Base-by-base conservation (phyloP, 2,329 filamentous ascomycete genomes). In the Albophoma yamanashiensis region DNA sequence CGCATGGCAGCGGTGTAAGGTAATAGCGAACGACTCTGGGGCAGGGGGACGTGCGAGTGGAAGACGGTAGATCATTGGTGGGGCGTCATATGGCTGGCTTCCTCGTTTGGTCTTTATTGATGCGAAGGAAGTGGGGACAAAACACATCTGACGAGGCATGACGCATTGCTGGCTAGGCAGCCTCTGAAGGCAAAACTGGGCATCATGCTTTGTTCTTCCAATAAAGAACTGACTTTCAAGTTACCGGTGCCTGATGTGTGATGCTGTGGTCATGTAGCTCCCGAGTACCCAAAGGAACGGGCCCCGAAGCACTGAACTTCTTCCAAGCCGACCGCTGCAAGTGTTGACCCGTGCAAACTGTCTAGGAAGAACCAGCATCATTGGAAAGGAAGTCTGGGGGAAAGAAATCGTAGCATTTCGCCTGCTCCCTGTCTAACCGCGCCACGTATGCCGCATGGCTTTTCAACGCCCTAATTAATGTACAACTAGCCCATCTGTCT, bases 71-170 rank as follows among this genome's bases (percentile, higher is more conserved):
- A 76, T 75, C 73, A 76, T 73, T 59, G 72, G 73, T 74, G 74
- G 70, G 75, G 75, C 75, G 75, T 77, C 75, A 74, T 73, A 72
- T 68, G 75, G 75, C 69, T 75, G 74, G 73, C 73, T 75, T 76
- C 73, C 73, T 76, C 74, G 70, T 76, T 76, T 75, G 73, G 69
- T 76, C 73, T 74, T 73, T 73, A 72, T 73, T 70, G 70, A 74
- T 73, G 68, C 69, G 69, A 72, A 70, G 72, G 70, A 70, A 71
- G 67, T 66, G 67, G 66, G 67, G 68, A 69, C 64, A 69, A 65
- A 70, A 67, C 67, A 64, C 58, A 61, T 68, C 67, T 70, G 68
- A 71, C 67, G 70, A 74, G 68, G 69, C 69, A 72, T 71, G 68
- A 73, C 66, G 68, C 68, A 69, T 72, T 72, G 70, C 71, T 71